Evolutionary conservation across 306 rosid species (phyloP), one percentile per base, ranked within the genome.

Genomic region (Astragalus glycyphyllos): DNA sequence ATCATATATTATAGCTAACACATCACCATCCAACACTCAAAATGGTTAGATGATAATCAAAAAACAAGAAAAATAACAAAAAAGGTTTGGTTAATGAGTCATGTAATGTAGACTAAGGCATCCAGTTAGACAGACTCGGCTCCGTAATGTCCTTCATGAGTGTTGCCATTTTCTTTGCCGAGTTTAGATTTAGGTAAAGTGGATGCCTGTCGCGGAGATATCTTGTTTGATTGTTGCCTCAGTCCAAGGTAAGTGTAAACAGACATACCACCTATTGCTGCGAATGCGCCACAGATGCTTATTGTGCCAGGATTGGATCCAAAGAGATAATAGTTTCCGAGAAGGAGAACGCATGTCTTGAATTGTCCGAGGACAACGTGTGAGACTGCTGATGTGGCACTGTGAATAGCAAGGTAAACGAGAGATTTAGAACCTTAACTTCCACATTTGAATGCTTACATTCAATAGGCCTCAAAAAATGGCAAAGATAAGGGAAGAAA

Each of bases 281-380:
- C 78, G 49, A 87, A 87, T 26, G 98, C 98, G 8, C 98, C 98
- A 2, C 69, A 75, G 16, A 94, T 89, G 56, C 98, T 94, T 58
- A 81, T 89, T 50, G 4, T 79, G 20, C 98, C 98, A 2, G 97
- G 97, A 77, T 90, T 89, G 29, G 98, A 84, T 77, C 89, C 88
- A 2, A 94, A 90, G 32, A 94, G 82, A 78, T 83, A 90, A 75
- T 72, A 90, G 84, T 88, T 90, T 71, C 98, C 98, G 0, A 94
- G 92, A 75, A 90, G 97, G 45, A 94, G 85, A 65, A 91, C 84
- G n/a, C 98, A 90, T 14, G 97, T 94, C 86, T 94, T 94, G 32
- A 94, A 94, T 82, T 94, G 97, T 50, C 98, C 97, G 5, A 94
- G 98, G 49, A 94, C 98, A 6, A 94, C 98, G 8, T 94, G 97